Evolutionary conservation across 306 rosid genomes (phyloP).

Genomic region (Ziziphus jujuba): DNA sequence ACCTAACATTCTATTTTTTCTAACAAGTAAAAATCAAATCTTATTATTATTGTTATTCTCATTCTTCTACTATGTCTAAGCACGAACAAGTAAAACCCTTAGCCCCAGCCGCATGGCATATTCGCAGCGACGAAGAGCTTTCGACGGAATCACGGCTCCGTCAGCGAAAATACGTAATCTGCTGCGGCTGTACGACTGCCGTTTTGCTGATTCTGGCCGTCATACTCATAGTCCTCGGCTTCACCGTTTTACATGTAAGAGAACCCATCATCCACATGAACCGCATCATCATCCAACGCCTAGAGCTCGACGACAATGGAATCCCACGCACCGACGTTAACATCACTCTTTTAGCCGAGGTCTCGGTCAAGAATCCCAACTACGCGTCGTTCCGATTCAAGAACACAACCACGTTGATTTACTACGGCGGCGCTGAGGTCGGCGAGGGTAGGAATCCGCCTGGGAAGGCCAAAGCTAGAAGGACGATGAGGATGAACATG

Average conservation of each 20-base stretch:
- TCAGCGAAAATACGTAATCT: slow-evolving; percentile 23
- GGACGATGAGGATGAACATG: slow-evolving; percentile 32
- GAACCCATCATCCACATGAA: slow-evolving; percentile 31
- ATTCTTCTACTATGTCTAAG: slow-evolving; percentile 24
- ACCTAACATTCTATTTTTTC: no score
- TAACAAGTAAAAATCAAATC: no score
- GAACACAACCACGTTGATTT: slow-evolving; percentile 23
- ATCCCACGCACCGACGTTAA: not conserved
- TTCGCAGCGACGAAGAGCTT: slow-evolving; percentile 18
- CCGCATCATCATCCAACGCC: slow-evolving; percentile 1
- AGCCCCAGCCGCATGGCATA: slow-evolving; percentile 17
- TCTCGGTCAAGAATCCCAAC: slow-evolving; percentile 49
- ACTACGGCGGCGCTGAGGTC: slow-evolving; percentile 15
- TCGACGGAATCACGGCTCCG: not conserved
- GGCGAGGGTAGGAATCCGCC: slow-evolving; percentile 35
- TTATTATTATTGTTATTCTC: no score
- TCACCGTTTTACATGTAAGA: slow-evolving; percentile 47
- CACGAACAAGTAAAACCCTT: slow-evolving; percentile 39
- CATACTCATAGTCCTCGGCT: slow-evolving; percentile 31
- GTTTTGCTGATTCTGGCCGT: slow-evolving; percentile 39
- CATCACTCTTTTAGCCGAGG: slow-evolving; percentile 27
- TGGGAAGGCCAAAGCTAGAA: slow-evolving; percentile 39
- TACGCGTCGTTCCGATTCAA: slow-evolving; percentile 34
- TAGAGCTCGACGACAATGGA: not conserved
- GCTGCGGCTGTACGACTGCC: slow-evolving; percentile 45